phyloP scores from a whole-genome alignment of 345 rosid species.

The Moringa oleifera region DNA sequence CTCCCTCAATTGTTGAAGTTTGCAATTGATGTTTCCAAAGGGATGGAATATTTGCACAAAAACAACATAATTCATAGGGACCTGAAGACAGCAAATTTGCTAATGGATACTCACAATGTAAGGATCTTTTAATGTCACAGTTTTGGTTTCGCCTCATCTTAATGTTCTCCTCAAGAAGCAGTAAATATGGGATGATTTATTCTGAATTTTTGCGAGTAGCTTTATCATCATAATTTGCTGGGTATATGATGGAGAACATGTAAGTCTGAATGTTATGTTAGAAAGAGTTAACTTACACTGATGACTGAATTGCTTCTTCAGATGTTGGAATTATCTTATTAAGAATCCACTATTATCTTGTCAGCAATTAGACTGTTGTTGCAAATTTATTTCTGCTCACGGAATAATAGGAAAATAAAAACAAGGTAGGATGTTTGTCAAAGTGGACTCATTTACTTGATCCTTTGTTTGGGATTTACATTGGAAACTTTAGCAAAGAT shows the following conservation, averaged over 20 bases:
- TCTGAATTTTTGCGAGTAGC: not conserved
- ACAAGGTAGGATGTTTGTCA: no score
- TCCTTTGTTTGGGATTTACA: no score
- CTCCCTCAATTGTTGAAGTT: conserved; percentile 51
- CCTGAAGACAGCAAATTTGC: conserved; percentile 73
- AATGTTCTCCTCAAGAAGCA: not conserved
- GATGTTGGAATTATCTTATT: no score
- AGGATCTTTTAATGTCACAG: no score
- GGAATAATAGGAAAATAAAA: no score
- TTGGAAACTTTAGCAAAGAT: no score
- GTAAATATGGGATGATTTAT: not conserved
- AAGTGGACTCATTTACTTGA: no score
- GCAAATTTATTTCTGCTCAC: no score
- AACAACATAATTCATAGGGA: conserved; percentile 70
- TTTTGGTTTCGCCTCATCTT: not conserved
- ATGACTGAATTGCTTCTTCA: no score
- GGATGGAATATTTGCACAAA: conserved; percentile 77
- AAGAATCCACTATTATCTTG: no score
- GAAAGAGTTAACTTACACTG: not conserved
- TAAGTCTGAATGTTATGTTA: no score
- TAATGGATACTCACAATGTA: conserved; percentile 61
- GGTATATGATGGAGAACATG: conserved; percentile 6
- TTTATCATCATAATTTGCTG: conserved; percentile 10
- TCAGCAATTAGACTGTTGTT: not conserved
- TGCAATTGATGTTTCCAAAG: conserved; percentile 64